phyloP scores from a whole-genome alignment of 345 rosid genomes.

The Populus nigra region DNA sequence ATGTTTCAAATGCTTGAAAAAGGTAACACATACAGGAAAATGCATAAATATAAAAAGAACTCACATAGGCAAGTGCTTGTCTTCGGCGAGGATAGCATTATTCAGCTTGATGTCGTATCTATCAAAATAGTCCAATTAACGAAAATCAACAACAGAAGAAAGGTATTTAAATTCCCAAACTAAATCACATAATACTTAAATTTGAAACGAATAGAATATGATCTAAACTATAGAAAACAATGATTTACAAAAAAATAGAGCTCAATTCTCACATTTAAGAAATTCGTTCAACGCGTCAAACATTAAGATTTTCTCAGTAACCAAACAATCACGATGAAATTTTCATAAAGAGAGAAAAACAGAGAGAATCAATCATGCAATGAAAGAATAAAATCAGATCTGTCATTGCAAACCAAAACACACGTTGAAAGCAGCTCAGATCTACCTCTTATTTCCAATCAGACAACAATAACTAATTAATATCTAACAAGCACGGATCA shows the following conservation, averaged over 20 bases:
- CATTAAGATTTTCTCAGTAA: neutral
- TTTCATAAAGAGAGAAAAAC: neutral
- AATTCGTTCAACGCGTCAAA: neutral
- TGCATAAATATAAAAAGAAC: slow-evolving; percentile 11
- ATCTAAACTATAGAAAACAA: neutral
- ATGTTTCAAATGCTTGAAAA: neutral
- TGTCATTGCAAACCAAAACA: neutral
- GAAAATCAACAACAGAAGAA: neutral
- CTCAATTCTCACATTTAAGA: neutral
- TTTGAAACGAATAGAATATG: neutral
- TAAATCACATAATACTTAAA: neutral
- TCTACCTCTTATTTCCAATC: neutral
- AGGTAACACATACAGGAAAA: too few species aligned
- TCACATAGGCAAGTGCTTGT: slow-evolving; percentile 91
- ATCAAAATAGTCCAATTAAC: slow-evolving; percentile 13
- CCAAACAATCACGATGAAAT: neutral
- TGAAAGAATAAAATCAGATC: neutral
- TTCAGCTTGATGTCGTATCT: slow-evolving; percentile 81
- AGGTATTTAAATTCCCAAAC: neutral
- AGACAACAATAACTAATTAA: neutral
- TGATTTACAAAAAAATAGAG: neutral
- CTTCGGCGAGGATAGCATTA: slow-evolving; percentile 93
- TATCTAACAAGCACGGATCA: neutral
- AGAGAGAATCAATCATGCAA: neutral
- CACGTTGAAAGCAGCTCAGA: neutral